phyloP scores from a whole-genome alignment of 805 yeast genomes.

The Spathaspora girioi region DNA sequence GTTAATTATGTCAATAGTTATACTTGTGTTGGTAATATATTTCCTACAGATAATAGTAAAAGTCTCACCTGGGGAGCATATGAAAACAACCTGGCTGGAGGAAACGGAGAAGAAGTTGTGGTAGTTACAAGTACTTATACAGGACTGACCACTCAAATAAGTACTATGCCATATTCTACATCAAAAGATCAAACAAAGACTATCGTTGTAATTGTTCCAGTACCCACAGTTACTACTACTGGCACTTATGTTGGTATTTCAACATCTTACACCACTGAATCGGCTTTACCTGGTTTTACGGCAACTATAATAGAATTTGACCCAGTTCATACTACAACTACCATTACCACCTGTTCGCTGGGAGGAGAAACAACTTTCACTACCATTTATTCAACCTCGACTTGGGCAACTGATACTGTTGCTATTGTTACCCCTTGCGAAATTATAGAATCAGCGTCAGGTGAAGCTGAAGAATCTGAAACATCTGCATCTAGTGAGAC shows the following conservation, averaged over 20 bases:
- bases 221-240: conserved; percentile 14
- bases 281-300: conserved; percentile 15
- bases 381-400: too few species aligned
- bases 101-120: conserved; percentile 11
- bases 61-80: conserved; percentile 5
- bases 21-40: conserved; percentile 8
- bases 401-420: too few species aligned
- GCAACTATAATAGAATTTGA: conserved; percentile 12
- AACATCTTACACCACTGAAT: conserved; percentile 10
- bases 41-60: neutral
- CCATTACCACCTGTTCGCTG: neutral
- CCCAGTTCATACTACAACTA: conserved; percentile 5
- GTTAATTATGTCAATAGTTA: conserved; percentile 9
- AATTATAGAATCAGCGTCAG: too few species aligned
- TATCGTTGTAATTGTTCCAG: conserved; percentile 19
- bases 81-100: conserved; percentile 6
- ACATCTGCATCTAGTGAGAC: too few species aligned
- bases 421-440: too few species aligned
- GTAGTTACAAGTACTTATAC: conserved; percentile 18
- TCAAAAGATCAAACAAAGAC: conserved; percentile 17
- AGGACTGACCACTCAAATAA: conserved; percentile 14
- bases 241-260: conserved; percentile 11
- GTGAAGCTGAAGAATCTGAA: too few species aligned
- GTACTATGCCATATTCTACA: conserved; percentile 15
- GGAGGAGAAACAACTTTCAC: neutral